These are phyloP conservation scores for Lactarius quietus DNA, from an alignment of 768 basidiomycete species.

Conservation along the genomic window DNA sequence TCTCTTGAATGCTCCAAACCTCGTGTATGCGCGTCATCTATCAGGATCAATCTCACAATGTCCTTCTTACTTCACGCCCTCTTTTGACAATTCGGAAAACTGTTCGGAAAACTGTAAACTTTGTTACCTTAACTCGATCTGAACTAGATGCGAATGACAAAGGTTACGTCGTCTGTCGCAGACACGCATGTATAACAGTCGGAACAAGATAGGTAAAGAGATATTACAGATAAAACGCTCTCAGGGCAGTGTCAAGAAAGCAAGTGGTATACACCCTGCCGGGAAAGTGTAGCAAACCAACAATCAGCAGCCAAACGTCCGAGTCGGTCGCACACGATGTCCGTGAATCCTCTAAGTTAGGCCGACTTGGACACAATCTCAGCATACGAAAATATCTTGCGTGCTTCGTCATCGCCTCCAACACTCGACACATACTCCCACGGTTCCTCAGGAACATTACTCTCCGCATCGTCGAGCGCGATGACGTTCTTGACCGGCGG, in stretches of 20 bases:
- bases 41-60: conserved; percentile 8
- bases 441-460: conserved; percentile 48
- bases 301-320: conserved; percentile 11
- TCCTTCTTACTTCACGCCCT: not conserved
- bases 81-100: not conserved
- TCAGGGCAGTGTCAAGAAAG: not conserved
- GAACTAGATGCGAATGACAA: not conserved
- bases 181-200: conserved; percentile 7
- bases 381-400: conserved; percentile 41
- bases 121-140: not conserved
- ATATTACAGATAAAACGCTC: conserved; percentile 15
- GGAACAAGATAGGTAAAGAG: conserved; percentile 13
- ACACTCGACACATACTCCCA: conserved; percentile 53
- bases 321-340: not conserved
- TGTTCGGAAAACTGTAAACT: not conserved
- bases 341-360: conserved; percentile 26
- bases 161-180: not conserved
- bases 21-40: conserved; percentile 15
- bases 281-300: conserved; percentile 9
- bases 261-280: conserved; percentile 13
- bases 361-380: conserved; percentile 31
- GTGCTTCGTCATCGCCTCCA: conserved; percentile 37
- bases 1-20: conserved; percentile 36
- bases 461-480: conserved; percentile 48
- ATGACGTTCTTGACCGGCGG: conserved; percentile 54